Base-by-base conservation (phyloP, 495 filamentous ascomycete genomes). In the Hypoxylon crocopeplum region DNA sequence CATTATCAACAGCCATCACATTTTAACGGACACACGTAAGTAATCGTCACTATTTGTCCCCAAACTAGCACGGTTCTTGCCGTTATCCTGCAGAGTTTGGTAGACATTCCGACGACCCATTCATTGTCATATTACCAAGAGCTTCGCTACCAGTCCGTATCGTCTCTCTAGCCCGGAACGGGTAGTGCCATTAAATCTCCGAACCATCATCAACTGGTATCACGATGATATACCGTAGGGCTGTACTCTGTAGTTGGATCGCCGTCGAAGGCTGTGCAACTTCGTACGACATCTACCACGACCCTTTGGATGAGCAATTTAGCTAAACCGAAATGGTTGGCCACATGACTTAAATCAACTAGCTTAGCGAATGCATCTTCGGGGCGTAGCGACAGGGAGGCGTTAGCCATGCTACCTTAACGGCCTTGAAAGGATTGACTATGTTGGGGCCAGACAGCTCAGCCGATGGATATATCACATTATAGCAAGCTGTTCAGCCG, bases 281-380 rank as follows among this genome's bases (percentile, higher is more conserved):
- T 29, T 5, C 25, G 25, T 48, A 50, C 34, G 40, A 38, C 15
- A 34, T 32, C 24, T 30, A 24, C 11, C 47, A 19, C 15, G 45
- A 46, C 36, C 25, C 15, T 48, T 25, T 30, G 21, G 37, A 58
- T 34, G 38, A 30, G 22, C 29, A 48, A 36, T 50, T 34, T 13
- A 45, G n/a, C 36, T 48, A 33, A 48, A 25, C 50, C 15, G 40
- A 52, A 29, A 52, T 27, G 47, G 37, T 36, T 30, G 36, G 7
- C 61, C 55, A 59, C 55, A 64, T 64, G 61, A 64, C 55, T 40
- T 27, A 37, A 51, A 48, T 17, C 13, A 54, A 34, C 19, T 22
- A 20, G 27, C 17, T 38, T 41, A 59, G 39, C 46, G 45, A 33
- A 59, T 64, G 60, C 60, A 59, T 50, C 45, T 19, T 25, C 34